Conservation (phyloP, 73 alveolate genomes). For the Halteria grandinella region DNA sequence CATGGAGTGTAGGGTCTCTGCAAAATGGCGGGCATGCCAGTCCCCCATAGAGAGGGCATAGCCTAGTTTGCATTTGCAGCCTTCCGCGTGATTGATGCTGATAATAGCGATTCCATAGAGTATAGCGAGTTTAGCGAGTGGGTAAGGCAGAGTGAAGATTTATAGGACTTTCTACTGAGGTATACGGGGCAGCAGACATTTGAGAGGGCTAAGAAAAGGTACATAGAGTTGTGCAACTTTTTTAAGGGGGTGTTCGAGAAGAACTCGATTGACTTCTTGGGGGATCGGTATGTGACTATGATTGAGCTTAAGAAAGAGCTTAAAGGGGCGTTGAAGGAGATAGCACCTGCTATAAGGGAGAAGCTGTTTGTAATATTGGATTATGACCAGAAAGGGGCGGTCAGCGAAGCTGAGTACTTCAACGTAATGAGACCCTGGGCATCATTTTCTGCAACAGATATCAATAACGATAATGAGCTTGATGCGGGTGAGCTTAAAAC, state of each 20-base stretch:
- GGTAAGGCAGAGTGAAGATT: constrained; percentile 65
- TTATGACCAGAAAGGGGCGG: constrained; percentile 70
- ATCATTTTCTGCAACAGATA: constrained; percentile 68
- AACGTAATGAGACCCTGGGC: constrained; percentile 76
- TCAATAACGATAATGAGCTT: constrained; percentile 68
- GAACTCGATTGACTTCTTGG: constrained; percentile 68
- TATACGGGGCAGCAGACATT: constrained; percentile 70
- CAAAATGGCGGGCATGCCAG: constrained; percentile 51
- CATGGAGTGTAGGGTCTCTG: constrained; percentile 65
- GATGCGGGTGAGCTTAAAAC: constrained; percentile 64
- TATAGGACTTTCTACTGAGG: constrained; percentile 59
- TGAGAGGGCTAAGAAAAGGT: constrained; percentile 71
- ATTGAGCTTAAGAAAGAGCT: constrained; percentile 18
- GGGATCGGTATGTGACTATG: constrained; percentile 62
- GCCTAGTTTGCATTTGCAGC: constrained; percentile 11
- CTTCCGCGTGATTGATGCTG: neutral
- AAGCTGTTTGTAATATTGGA: constrained; percentile 53
- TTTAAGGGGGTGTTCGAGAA: constrained; percentile 36
- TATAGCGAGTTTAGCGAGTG: constrained; percentile 60
- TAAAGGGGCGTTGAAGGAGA: neutral
- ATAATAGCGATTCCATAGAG: constrained; percentile 39
- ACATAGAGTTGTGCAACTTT: constrained; percentile 21
- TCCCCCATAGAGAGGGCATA: constrained; percentile 61
- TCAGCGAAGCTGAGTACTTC: constrained; percentile 55
- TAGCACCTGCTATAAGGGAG: constrained; percentile 16